Percentiles rank a stretch among this genome's conserved stretches.
phyloP scores from a whole-genome alignment of 495 filamentous ascomycete species.

The Clohesyomyces aquaticus region DNA sequence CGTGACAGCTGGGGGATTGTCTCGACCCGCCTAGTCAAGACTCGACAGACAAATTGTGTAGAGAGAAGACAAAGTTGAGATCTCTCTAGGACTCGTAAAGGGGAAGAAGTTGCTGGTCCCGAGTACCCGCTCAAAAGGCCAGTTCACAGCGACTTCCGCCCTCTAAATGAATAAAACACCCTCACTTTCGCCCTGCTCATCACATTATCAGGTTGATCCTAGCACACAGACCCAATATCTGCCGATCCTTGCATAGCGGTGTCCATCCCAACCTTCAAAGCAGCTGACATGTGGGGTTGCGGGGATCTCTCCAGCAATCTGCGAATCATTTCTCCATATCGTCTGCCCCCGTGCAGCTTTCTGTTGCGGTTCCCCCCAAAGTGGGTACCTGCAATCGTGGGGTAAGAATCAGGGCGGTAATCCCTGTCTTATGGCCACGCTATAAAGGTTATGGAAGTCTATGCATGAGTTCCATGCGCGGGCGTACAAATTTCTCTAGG shows the following conservation, averaged over 20 bases:
- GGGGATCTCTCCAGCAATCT: too few species aligned
- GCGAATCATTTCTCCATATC: slow-evolving; percentile 3
- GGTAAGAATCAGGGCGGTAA: neutral
- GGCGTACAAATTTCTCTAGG: slow-evolving; percentile 4
- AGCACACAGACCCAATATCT: slow-evolving; percentile 10
- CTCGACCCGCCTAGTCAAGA: neutral
- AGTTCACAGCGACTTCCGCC: neutral
- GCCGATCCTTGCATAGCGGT: slow-evolving; percentile 13
- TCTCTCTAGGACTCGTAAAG: slow-evolving; percentile 1
- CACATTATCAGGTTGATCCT: neutral
- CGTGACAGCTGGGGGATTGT: neutral
- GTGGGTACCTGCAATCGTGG: slow-evolving; percentile 3
- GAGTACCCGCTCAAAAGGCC: slow-evolving; percentile 4
- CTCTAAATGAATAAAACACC: slow-evolving; percentile 2
- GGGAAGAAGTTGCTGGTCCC: neutral
- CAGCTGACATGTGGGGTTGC: slow-evolving; percentile 30
- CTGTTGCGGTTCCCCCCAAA: neutral
- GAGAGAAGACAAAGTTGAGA: neutral
- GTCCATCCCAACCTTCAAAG: slow-evolving; percentile 6
- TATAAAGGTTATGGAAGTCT: neutral
- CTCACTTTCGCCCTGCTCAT: neutral
- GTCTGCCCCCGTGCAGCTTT: too few species aligned
- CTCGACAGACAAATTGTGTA: neutral
- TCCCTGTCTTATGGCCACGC: neutral
- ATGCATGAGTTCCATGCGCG: neutral